Evolutionary conservation across 345 rosid genomes (phyloP).

Genomic region (Moricandia moricandioides): DNA sequence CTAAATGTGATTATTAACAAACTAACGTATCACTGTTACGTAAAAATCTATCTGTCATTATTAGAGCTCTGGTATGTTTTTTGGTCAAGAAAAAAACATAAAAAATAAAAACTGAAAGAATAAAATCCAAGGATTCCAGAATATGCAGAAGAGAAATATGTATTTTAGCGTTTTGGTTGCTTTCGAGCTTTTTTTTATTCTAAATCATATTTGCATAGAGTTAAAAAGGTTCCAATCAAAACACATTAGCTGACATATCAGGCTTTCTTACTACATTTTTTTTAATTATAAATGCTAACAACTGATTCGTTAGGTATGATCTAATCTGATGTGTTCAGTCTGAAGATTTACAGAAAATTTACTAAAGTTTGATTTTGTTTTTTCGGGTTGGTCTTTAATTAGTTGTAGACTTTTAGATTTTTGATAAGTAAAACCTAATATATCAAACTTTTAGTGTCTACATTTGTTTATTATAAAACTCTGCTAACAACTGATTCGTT

Average conservation of each 20-base stretch:
- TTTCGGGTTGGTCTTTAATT: too few relatives aligned
- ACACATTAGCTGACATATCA: constrained; percentile 12
- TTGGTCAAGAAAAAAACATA: not conserved
- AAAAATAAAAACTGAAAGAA: not conserved
- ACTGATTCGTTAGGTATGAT: not conserved
- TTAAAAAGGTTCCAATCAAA: constrained; percentile 14
- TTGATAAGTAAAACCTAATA: too few relatives aligned
- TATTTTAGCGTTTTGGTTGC: constrained; percentile 30
- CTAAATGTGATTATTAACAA: constrained; percentile 3
- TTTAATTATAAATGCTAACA: not conserved
- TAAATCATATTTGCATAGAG: not conserved
- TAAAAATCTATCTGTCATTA: constrained; percentile 2
- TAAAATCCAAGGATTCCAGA: constrained; percentile 28
- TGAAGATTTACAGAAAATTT: too few relatives aligned
- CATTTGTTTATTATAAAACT: not conserved
- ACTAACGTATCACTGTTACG: not conserved
- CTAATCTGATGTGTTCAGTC: not conserved
- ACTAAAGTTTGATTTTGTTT: too few relatives aligned
- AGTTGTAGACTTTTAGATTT: too few relatives aligned
- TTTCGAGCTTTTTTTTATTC: constrained; percentile 26
- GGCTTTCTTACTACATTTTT: not conserved
- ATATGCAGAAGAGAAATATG: constrained; percentile 17
- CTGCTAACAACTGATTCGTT: not conserved
- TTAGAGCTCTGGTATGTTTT: not conserved
- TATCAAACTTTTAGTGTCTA: too few relatives aligned